These are phyloP conservation scores for Cubamyces sp. DNA, from an alignment of 768 basidiomycete species.

Conservation along the genomic window DNA sequence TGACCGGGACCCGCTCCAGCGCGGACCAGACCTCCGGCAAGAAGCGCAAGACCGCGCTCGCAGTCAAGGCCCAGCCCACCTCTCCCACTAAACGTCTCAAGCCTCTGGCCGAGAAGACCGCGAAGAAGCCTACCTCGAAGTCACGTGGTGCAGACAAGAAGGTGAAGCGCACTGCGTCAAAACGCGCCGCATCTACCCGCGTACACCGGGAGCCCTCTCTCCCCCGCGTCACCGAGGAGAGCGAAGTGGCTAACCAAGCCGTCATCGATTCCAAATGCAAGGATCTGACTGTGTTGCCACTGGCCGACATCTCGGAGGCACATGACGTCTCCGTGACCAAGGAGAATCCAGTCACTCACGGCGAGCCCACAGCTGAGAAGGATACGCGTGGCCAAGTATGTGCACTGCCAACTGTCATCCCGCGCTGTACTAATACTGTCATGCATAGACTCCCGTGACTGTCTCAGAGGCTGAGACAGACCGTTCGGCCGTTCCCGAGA, in stretches of 20 bases:
- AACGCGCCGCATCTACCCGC: conserved; percentile 33
- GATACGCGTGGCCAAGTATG: too few relatives aligned
- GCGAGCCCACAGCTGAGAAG: background rate
- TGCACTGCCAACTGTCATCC: too few relatives aligned
- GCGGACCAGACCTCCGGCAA: conserved; percentile 49
- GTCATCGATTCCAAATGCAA: conserved; percentile 76
- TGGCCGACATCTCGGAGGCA: conserved; percentile 76
- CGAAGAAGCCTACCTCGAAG: conserved; percentile 23
- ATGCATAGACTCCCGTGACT: too few relatives aligned
- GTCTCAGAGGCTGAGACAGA: conserved; percentile 4
- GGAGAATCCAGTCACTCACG: conserved; percentile 13
- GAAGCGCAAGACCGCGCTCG: conserved; percentile 59
- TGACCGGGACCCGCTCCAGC: conserved; percentile 67
- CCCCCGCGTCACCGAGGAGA: conserved; percentile 64
- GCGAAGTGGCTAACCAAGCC: conserved; percentile 48
- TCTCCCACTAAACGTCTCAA: conserved; percentile 26
- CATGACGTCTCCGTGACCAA: conserved; percentile 47
- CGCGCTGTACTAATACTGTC: too few relatives aligned
- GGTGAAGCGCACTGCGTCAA: conserved; percentile 35
- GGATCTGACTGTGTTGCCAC: conserved; percentile 75
- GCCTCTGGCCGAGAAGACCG: conserved; percentile 26
- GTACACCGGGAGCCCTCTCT: conserved; percentile 59
- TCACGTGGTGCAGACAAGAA: conserved; percentile 26
- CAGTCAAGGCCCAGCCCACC: conserved; percentile 29
- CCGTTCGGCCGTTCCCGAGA: conserved; percentile 12